phyloP scores from a whole-genome alignment of 2,329 filamentous ascomycete genomes.

The Penicillium sp. region DNA sequence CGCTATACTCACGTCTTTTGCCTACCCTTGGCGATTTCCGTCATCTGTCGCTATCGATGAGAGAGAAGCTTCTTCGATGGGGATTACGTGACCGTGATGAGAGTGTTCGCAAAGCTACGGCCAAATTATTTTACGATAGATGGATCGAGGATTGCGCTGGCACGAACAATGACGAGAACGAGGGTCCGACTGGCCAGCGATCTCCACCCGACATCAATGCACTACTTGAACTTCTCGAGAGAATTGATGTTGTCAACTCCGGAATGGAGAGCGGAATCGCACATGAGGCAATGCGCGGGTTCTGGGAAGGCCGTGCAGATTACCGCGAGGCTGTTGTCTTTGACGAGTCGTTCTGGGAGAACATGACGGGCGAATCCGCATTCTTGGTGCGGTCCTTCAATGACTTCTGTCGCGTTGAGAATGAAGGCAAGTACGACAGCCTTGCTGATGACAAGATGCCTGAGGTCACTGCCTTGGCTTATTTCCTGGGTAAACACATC shows the following conservation, averaged over 20 bases:
- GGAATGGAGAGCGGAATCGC: slow-evolving; percentile 87
- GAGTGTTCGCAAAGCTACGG: slow-evolving; percentile 85
- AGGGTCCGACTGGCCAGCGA: slow-evolving; percentile 47
- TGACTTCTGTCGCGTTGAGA: slow-evolving; percentile 76
- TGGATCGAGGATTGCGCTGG: slow-evolving; percentile 96
- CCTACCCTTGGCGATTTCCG: slow-evolving; percentile 91
- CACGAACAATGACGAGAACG: slow-evolving; percentile 56
- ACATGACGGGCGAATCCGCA: slow-evolving; percentile 68
- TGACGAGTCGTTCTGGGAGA: slow-evolving; percentile 47
- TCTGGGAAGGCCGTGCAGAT: slow-evolving; percentile 83
- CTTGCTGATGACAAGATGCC: slow-evolving; percentile 90
- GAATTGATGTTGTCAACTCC: slow-evolving; percentile 88
- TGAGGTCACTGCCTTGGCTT: slow-evolving; percentile 86
- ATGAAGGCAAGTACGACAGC: slow-evolving; percentile 68
- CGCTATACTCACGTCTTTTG: slow-evolving; percentile 80
- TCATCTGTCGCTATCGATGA: slow-evolving; percentile 85
- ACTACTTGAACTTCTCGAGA: slow-evolving; percentile 82
- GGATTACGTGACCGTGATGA: slow-evolving; percentile 91
- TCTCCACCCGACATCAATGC: slow-evolving; percentile 72
- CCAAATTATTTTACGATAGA: slow-evolving; percentile 83
- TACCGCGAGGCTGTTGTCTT: slow-evolving; percentile 47
- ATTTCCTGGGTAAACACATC: slow-evolving; percentile 78
- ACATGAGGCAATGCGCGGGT: slow-evolving; percentile 88
- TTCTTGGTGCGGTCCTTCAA: slow-evolving; percentile 93
- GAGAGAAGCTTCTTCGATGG: slow-evolving; percentile 94